A percentile compares a stretch with the other conserved stretches of the same genome.
These are phyloP conservation scores for Vitis hybrid DNA, from an alignment of 177 flowering plant species.

Conservation along the genomic window DNA sequence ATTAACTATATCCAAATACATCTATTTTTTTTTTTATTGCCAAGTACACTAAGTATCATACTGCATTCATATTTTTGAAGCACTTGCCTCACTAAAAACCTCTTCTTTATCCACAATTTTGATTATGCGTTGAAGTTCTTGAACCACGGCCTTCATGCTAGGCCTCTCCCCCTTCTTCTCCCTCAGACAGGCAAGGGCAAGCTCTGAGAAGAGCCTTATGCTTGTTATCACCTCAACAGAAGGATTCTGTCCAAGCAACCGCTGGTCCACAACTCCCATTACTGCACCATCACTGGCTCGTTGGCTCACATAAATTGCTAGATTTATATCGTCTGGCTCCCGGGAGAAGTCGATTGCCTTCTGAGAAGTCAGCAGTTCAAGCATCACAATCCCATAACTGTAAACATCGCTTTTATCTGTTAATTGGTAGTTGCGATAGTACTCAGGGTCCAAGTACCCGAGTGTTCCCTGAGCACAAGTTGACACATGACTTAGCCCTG, in stretches of 20 bases:
- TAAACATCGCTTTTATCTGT: constrained; percentile 73
- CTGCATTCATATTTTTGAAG: not conserved
- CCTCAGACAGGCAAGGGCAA: constrained; percentile 52
- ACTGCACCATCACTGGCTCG: constrained; percentile 25
- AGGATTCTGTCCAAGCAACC: constrained; percentile 29
- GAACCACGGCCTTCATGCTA: constrained; percentile 56
- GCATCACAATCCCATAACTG: constrained; percentile 65
- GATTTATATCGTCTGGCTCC: constrained; percentile 43
- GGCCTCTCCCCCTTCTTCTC: constrained; percentile 70
- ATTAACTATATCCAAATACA: not conserved
- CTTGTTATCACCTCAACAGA: constrained; percentile 21
- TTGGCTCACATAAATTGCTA: constrained; percentile 37
- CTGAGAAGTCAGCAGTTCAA: constrained; percentile 61
- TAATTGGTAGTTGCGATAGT: constrained; percentile 57
- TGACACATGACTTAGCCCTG: constrained; percentile 64
- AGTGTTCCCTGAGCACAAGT: constrained; percentile 75
- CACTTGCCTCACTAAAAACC: constrained; percentile 6
- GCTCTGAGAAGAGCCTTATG: constrained; percentile 33
- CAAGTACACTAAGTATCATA: not conserved
- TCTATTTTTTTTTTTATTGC: not conserved
- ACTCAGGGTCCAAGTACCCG: constrained; percentile 73
- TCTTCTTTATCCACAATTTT: constrained; percentile 18
- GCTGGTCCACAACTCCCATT: constrained; percentile 41
- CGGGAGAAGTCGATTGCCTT: constrained; percentile 61
- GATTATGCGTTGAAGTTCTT: constrained; percentile 41